Evolutionary conservation across 176 grass and related monocot species (phyloP).

Genomic region (Puya raimondii): DNA sequence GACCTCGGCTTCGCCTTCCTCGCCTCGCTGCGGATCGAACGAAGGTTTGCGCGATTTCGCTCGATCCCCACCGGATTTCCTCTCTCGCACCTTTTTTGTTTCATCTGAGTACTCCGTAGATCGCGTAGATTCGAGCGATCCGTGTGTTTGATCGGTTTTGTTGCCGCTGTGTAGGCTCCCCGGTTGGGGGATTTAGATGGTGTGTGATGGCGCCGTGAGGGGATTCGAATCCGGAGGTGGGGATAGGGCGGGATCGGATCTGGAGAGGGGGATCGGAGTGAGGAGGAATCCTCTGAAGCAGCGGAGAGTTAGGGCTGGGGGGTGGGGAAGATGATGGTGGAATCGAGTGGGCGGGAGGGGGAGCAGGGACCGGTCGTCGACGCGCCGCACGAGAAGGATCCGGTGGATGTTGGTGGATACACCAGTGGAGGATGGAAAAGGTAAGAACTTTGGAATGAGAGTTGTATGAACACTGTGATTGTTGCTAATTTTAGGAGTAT

Average conservation of each 20-base stretch:
- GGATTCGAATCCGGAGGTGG: neutral
- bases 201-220: slow-evolving; percentile 31
- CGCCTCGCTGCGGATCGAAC: neutral
- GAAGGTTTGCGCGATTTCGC: neutral
- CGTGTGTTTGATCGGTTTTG: no score
- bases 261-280: slow-evolving; percentile 25
- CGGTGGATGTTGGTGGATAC: slow-evolving; percentile 58
- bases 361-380: slow-evolving; percentile 21
- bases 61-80: neutral
- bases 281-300: slow-evolving; percentile 46
- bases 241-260: slow-evolving; percentile 25
- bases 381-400: slow-evolving; percentile 14
- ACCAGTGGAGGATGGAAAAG: slow-evolving; percentile 86
- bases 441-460: slow-evolving; percentile 22
- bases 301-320: slow-evolving; percentile 21
- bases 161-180: slow-evolving; percentile 22
- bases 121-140: slow-evolving; percentile 13
- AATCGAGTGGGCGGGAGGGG: slow-evolving; percentile 26
- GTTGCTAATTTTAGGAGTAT: slow-evolving; percentile 7
- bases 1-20: no score
- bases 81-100: no score
- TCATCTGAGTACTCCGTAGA: neutral
- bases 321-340: slow-evolving; percentile 40
- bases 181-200: slow-evolving; percentile 30
- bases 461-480: neutral